These are phyloP conservation scores for Cryptosporidium meleagridis DNA, from an alignment of 169 alveolate species.

Conservation along the genomic window DNA sequence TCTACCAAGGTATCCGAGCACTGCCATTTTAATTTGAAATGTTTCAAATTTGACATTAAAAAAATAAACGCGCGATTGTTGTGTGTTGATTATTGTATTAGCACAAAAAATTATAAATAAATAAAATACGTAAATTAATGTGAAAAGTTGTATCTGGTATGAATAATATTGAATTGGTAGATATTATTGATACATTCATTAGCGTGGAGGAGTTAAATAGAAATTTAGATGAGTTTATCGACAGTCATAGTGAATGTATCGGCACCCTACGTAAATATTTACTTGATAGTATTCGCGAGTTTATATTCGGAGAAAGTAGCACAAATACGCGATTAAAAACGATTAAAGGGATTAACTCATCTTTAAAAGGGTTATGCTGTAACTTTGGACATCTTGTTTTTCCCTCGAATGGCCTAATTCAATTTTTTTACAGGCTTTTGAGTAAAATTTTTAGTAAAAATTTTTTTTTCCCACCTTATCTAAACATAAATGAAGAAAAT, in stretches of 20 bases:
- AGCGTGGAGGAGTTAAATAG: conserved; percentile 33
- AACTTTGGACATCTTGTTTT: conserved; percentile 43
- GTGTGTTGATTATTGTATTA: not conserved
- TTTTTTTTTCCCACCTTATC: not conserved
- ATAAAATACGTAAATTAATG: not conserved
- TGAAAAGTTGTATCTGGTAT: not conserved
- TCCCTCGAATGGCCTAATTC: conserved; percentile 60
- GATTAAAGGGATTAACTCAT: conserved; percentile 28
- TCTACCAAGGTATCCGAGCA: conserved; percentile 38
- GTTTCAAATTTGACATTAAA: not conserved
- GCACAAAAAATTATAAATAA: not conserved
- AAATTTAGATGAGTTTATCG: conserved; percentile 57
- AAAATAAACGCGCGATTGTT: conserved; percentile 13
- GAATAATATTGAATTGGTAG: conserved; percentile 3
- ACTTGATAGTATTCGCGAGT: conserved; percentile 61
- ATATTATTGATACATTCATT: conserved; percentile 32
- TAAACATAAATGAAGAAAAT: not conserved
- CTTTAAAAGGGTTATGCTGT: conserved; percentile 54
- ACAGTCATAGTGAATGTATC: conserved; percentile 73
- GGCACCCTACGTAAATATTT: conserved; percentile 62
- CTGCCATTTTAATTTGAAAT: not conserved
- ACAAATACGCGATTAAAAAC: conserved; percentile 7
- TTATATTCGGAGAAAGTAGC: conserved; percentile 25
- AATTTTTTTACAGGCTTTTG: conserved; percentile 48
- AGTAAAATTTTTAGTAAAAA: conserved; percentile 12